A percentile compares a stretch with the other conserved stretches of the same genome.
Evolutionary conservation across 2,329 filamentous ascomycete genomes (phyloP).

Genomic region (Cephalotrichum gorgonifer): DNA sequence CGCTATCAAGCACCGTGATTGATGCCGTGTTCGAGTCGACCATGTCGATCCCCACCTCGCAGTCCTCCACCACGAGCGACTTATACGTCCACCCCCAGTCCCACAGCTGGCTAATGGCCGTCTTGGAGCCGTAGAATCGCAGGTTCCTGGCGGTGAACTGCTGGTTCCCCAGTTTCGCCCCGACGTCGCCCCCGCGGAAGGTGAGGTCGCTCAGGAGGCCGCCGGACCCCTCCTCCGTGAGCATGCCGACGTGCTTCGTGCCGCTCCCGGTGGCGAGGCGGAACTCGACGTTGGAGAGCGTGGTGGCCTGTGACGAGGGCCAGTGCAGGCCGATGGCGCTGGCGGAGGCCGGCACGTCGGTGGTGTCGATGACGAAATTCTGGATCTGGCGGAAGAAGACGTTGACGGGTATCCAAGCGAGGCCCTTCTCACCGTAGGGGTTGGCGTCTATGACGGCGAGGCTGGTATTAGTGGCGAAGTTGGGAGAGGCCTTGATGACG

Average conservation of each 20-base stretch:
- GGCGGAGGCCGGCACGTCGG: slow-evolving; percentile 31
- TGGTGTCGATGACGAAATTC: slow-evolving; percentile 47
- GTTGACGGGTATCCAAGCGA: slow-evolving; percentile 44
- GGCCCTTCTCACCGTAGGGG: slow-evolving; percentile 28
- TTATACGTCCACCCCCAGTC: slow-evolving; percentile 71
- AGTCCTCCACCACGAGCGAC: slow-evolving; percentile 51
- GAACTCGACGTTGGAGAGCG: slow-evolving; percentile 48
- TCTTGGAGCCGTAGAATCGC: slow-evolving; percentile 53
- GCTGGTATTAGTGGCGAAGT: slow-evolving; percentile 27
- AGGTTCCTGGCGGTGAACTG: slow-evolving; percentile 64
- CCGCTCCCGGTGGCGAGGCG: slow-evolving; percentile 32
- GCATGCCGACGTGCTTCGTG: slow-evolving; percentile 45
- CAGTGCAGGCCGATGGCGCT: slow-evolving; percentile 50
- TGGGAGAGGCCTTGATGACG: slow-evolving; percentile 39
- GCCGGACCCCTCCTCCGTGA: slow-evolving; percentile 54
- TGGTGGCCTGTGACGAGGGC: slow-evolving; percentile 56
- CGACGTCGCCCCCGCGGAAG: slow-evolving; percentile 60
- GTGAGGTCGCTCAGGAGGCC: slow-evolving; percentile 59
- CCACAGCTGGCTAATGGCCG: slow-evolving; percentile 63
- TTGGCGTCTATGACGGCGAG: slow-evolving; percentile 38
- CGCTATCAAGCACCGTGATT: slow-evolving; percentile 64
- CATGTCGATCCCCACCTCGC: slow-evolving; percentile 58
- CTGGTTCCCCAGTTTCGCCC: slow-evolving; percentile 50
- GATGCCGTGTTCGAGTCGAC: slow-evolving; percentile 58
- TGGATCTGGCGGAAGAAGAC: slow-evolving; percentile 48